phyloP scores from a whole-genome alignment of 805 yeast genomes.

The Ogataea henricii region DNA sequence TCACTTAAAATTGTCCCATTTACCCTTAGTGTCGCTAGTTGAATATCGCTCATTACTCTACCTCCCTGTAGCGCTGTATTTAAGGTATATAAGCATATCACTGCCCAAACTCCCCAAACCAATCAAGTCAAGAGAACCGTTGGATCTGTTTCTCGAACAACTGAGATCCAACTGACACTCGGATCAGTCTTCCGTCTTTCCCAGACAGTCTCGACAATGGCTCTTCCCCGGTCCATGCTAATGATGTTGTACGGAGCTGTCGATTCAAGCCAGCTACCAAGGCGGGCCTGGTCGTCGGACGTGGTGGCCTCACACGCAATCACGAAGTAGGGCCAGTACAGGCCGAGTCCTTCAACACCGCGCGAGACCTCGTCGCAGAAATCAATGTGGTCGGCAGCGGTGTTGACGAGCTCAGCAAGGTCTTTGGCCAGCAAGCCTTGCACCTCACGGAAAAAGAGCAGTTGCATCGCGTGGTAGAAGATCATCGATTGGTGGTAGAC shows the following conservation, averaged over 20 bases:
- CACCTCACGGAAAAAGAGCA: conserved; percentile 1
- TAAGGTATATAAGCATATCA: no score
- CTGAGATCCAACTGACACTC: conserved; percentile 1
- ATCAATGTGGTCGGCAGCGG: conserved; percentile 4
- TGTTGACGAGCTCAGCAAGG: background rate
- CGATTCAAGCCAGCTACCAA: background rate
- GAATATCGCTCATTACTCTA: background rate
- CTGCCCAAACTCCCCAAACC: background rate
- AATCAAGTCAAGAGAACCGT: background rate
- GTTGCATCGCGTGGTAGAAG: background rate
- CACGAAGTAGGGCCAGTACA: conserved; percentile 4
- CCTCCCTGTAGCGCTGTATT: no score
- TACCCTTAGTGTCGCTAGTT: no score
- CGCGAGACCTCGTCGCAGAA: conserved; percentile 1
- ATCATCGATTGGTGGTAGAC: conserved; percentile 6
- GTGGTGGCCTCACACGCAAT: conserved; percentile 5
- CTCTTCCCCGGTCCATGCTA: conserved; percentile 5
- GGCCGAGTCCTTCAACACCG: background rate
- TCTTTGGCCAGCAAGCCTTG: background rate
- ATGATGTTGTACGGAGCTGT: conserved; percentile 1
- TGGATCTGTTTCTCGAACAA: conserved; percentile 1
- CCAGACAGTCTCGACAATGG: conserved; percentile 2
- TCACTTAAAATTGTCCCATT: no score
- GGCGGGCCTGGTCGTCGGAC: background rate
- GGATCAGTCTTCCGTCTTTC: conserved; percentile 3